These are phyloP conservation scores for Eutypa lata DNA, from an alignment of 2,329 filamentous ascomycete species.

Conservation along the genomic window DNA sequence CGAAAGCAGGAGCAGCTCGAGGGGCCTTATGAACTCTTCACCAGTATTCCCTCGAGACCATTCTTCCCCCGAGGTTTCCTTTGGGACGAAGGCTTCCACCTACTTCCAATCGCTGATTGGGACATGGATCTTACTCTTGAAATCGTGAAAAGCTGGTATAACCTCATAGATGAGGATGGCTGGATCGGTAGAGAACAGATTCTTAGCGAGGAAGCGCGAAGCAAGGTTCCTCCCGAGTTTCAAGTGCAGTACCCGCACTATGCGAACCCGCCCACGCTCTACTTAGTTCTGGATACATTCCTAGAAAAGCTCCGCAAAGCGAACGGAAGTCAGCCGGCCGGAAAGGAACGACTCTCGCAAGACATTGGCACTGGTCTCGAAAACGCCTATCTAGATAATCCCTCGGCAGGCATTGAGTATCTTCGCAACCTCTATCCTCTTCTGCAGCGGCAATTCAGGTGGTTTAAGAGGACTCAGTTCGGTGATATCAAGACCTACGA, in stretches of 20 bases:
- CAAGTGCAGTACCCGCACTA: slow-evolving; percentile 96
- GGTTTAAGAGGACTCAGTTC: slow-evolving; percentile 89
- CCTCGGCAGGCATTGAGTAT: slow-evolving; percentile 22
- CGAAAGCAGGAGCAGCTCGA: slow-evolving; percentile 68
- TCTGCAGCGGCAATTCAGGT: slow-evolving; percentile 84
- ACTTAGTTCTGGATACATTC: slow-evolving; percentile 82
- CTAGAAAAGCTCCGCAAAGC: slow-evolving; percentile 69
- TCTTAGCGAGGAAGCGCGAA: slow-evolving; percentile 83
- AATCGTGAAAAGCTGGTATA: slow-evolving; percentile 93
- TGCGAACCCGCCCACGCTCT: slow-evolving; percentile 92
- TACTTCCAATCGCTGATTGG: slow-evolving; percentile 89
- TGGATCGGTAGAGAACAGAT: slow-evolving; percentile 99
- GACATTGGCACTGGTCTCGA: slow-evolving; percentile 44
- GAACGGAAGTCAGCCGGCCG: slow-evolving; percentile 43
- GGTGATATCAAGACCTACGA: slow-evolving; percentile 92
- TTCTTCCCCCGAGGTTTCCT: slow-evolving; percentile 97
- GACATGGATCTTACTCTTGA: slow-evolving; percentile 84
- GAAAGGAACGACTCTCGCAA: slow-evolving; percentile 41
- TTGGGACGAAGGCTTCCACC: slow-evolving; percentile 97
- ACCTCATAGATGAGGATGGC: slow-evolving; percentile 91
- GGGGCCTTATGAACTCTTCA: slow-evolving; percentile 85
- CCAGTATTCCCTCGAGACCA: slow-evolving; percentile 83
- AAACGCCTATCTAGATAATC: slow-evolving; percentile 63
- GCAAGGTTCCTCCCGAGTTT: slow-evolving; percentile 91
- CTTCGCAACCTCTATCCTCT: slow-evolving; percentile 54